Evolutionary conservation across 768 basidiomycete species (phyloP), one percentile per base, ranked within the genome.

Genomic region (Amanita inopinata): DNA sequence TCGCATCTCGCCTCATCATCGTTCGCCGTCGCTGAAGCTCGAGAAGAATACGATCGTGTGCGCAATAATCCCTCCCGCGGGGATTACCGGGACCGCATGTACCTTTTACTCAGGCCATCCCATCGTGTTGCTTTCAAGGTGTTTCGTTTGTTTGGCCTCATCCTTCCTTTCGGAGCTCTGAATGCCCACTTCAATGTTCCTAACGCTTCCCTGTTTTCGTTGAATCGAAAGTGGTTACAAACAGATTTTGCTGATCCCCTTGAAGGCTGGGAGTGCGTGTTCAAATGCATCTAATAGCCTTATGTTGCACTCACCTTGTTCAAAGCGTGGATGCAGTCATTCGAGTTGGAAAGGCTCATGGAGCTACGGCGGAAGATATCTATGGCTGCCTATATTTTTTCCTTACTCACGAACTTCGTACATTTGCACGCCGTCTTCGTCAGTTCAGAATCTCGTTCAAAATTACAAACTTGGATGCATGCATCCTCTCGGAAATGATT

Each of bases 371-470:
- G 0, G 70, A 66, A 39, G 73, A 74, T 50, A 58, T 72, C 23
- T 70, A 66, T 42, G 73, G 73, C 3, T 74, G 70, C 38, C 64
- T 74, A 23, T 71, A 70, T 51, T 72, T 73, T 43, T 64, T 62
- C 46, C 42, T 74, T 19, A 57, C 61, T 3, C 58, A 66, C 9
- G 57, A 71, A 46, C 56, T 74, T 9, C 53, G 53, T 12, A 50
- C 50, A 0, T 70, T 74, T 50, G 49, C 60, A 0, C 31, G 50
- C 14, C 62, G 65, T 2, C 48, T 72, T 23, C 57, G 56, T 11
- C 55, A 50, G 15, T 58, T 62, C 33, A 48, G 50, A 11, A 54
- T 70, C 25, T 48, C 57, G 0, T 60, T 74, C 36, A 54, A 49
- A 17, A 43, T 70, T 7, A 53, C 55, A 18, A 36, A 43, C 37